These are phyloP conservation scores for Helichrysum umbraculigerum DNA, from an alignment of 129 eudicot genomes.

Conservation along the genomic window DNA sequence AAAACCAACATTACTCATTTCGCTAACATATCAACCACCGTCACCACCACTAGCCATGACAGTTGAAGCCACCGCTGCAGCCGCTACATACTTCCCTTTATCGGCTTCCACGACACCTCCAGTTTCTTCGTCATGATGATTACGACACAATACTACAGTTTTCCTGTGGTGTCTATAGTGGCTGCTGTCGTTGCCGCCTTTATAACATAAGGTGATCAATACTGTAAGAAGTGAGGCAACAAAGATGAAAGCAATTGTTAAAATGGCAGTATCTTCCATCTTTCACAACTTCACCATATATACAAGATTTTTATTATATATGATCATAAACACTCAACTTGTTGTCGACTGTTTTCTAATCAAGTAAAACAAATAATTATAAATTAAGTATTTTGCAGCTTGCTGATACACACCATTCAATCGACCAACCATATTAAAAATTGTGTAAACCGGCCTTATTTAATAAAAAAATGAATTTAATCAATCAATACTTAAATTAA, in stretches of 20 bases:
- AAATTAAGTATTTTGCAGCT: constrained; percentile 10
- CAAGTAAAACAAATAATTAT: constrained; percentile 1
- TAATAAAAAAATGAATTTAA: not conserved
- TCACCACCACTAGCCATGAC: not conserved
- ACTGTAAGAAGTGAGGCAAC: constrained; percentile 29
- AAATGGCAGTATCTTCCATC: not conserved
- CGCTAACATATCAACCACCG: constrained; percentile 17
- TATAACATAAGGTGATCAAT: constrained; percentile 34
- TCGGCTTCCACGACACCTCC: constrained; percentile 3
- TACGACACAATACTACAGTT: not conserved
- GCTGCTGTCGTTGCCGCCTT: constrained; percentile 1
- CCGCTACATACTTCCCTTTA: constrained; percentile 20
- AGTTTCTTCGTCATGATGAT: constrained; percentile 19
- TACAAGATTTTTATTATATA: too few relatives aligned
- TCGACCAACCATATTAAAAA: not conserved
- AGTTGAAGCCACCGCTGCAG: constrained; percentile 2
- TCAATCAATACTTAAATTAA: not conserved
- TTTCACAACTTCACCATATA: not conserved
- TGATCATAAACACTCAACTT: constrained; percentile 23
- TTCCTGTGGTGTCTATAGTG: not conserved
- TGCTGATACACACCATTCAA: constrained; percentile 10
- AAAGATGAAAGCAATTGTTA: constrained; percentile 30
- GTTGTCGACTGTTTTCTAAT: not conserved
- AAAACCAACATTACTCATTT: constrained; percentile 13
- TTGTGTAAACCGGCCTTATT: constrained; percentile 10